Conservation (phyloP, 2,329 filamentous ascomycete genomes). For the Phialophora chinensis region DNA sequence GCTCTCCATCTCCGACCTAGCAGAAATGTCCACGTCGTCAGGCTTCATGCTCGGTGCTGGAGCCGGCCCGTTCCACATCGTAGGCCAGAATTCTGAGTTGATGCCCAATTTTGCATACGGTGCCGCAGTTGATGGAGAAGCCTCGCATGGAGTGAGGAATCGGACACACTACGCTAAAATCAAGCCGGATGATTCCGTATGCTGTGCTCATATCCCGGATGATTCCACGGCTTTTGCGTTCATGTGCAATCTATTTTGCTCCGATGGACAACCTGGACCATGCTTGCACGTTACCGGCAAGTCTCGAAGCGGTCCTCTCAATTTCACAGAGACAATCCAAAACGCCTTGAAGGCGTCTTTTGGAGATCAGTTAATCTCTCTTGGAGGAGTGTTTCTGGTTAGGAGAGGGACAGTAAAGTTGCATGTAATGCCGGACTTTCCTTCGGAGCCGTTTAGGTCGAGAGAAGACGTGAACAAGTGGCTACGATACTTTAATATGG, state of each 20-base stretch:
- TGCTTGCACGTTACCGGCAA: slow-evolving; percentile 48
- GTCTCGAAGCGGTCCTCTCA: slow-evolving; percentile 41
- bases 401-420: slow-evolving; percentile 47
- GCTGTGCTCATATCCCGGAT: slow-evolving; percentile 31
- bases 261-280: slow-evolving; percentile 43
- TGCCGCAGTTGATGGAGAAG: slow-evolving; percentile 21
- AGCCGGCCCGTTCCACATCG: slow-evolving; percentile 51
- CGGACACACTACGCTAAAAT: slow-evolving; percentile 42
- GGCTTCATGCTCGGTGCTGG: slow-evolving; percentile 52
- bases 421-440: slow-evolving; percentile 57
- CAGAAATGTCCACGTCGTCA: slow-evolving; percentile 45
- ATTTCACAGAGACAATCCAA: slow-evolving; percentile 47
- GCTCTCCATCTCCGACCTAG: slow-evolving; percentile 43
- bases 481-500: slow-evolving; percentile 49
- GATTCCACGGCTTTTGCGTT: slow-evolving; percentile 47
- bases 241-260: slow-evolving; percentile 54
- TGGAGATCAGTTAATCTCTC: slow-evolving; percentile 46
- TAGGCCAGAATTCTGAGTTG: slow-evolving; percentile 54
- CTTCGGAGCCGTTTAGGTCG: slow-evolving; percentile 42
- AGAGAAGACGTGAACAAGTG: slow-evolving; percentile 46
- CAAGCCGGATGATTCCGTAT: slow-evolving; percentile 30
- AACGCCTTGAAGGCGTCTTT: slow-evolving; percentile 43
- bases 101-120: slow-evolving; percentile 49
- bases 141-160: slow-evolving; percentile 37
- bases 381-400: slow-evolving; percentile 53